Evolutionary conservation across 768 basidiomycete genomes (phyloP), one percentile per base, ranked within the genome.

Genomic region (Suillus subaureus): DNA sequence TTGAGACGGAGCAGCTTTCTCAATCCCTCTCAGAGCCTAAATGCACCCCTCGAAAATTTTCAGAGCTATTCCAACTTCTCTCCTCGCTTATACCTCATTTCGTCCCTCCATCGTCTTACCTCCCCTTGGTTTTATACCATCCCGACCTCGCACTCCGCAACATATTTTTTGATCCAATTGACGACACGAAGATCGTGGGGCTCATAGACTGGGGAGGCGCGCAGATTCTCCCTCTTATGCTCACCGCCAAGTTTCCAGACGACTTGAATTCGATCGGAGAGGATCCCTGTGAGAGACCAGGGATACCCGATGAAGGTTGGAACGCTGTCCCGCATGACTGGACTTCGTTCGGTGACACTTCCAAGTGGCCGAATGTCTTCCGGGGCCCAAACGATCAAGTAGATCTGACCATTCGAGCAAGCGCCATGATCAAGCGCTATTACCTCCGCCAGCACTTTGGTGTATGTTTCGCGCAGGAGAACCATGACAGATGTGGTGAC

Each of bases 281-380:
- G 4, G 56, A 58, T 58, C 56, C 56, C 8, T 58, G 37, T 3
- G 35, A 39, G 56, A 58, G 56, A 58, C 23, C 15, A 4, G 37
- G 23, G 37, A 58, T 58, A 15, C 56, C 35, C 7, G 56, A 39
- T 11, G 56, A 58, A 4, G 15, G 23, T 39, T 58, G 37, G 56
- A 39, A 39, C 15, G 8, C 56, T 11, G 35, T 58, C 16, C 37
- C 56, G 4, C 56, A 58, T 39, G 37, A 58, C 37, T 58, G 56
- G 56, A 58, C 56, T 58, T 58, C 56, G 13, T 58, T 58, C 56
- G 56, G 56, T 9, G 56, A 58, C 23, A 58, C 56, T 39, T 58
- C 56, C 15, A 26, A 58, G 23, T 58, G 56, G 56, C 56, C 56
- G 15, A 16, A 26, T 9, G 15, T 26, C 56, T 39, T 58, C 37